A percentile compares a stretch with the other conserved stretches of the same genome.
Evolutionary conservation across 2,329 filamentous ascomycete species (phyloP).

Genomic region (Alternaria sp.): DNA sequence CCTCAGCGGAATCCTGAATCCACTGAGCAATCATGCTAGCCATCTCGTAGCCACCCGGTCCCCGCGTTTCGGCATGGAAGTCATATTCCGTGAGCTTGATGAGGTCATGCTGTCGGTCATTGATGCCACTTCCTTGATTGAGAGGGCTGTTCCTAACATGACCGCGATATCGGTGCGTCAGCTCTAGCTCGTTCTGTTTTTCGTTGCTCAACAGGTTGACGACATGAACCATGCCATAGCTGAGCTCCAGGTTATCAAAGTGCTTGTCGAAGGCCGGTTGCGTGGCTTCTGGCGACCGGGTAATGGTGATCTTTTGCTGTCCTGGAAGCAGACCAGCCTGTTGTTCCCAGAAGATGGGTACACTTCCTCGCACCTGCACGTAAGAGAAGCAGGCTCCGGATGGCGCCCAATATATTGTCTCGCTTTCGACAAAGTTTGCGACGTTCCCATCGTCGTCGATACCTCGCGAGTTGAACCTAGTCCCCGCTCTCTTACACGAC

Average conservation of each 20-base stretch:
- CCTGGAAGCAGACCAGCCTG: conserved; percentile 84
- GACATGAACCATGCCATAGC: conserved; percentile 90
- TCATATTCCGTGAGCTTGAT: conserved; percentile 88
- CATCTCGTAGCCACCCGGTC: conserved; percentile 85
- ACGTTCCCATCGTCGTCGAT: conserved; percentile 98
- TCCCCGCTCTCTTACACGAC: conserved; percentile 89
- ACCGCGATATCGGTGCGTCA: conserved; percentile 79
- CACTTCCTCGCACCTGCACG: conserved; percentile 88
- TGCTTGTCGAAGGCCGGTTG: conserved; percentile 96
- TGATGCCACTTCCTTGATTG: conserved; percentile 66
- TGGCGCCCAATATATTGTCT: conserved; percentile 89
- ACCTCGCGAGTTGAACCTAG: conserved; percentile 94
- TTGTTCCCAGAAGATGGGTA: conserved; percentile 98
- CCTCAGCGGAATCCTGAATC: conserved; percentile 80
- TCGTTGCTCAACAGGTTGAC: conserved; percentile 92
- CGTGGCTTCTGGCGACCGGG: conserved; percentile 85
- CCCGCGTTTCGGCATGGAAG: conserved; percentile 93
- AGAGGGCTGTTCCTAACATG: conserved; percentile 79
- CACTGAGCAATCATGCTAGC: conserved; percentile 83
- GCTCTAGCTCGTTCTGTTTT: conserved; percentile 84
- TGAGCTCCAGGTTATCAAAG: conserved; percentile 83
- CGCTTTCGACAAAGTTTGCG: conserved; percentile 98
- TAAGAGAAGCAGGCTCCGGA: conserved; percentile 86
- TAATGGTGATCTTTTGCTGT: conserved; percentile 93
- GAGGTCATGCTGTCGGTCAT: conserved; percentile 72